Evolutionary conservation across 805 yeast genomes (phyloP), one percentile per base, ranked within the genome.

Genomic region (Zygosaccharomyces lentus): DNA sequence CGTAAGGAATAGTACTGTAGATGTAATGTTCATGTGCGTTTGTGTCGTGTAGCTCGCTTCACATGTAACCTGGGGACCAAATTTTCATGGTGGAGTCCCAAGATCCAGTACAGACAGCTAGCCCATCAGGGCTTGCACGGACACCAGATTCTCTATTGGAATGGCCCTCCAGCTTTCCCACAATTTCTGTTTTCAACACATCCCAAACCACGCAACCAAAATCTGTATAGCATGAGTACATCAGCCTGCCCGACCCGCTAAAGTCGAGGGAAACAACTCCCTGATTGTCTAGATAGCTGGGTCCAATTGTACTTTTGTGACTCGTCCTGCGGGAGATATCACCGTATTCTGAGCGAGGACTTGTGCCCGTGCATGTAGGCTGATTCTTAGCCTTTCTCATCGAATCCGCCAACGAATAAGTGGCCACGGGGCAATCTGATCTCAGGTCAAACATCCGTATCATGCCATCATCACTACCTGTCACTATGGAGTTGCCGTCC

Each of bases 161-260:
- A 55, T 86, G 93, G 0, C 85, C 87, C 24, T 80, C 81, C 42
- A 87, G 59, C 15, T 75, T 70, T 0, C 87, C 89, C 6, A 87
- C 77, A 12, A 84, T 67, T 45, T 78, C 80, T 10, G 79, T 80
- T 46, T 77, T 79, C 13, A 89, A 66, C 1, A 77, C 67, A 61
- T 89, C 97, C 93, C 95, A 86, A 2, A 84, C 73, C 15, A 83
- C 67, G 54, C 91, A 82, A 1, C 86, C 84, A 45, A 77, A 74
- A 47, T 88, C 93, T 0, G 88, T 78, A 60, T 86, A 86, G 43
- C 91, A 82, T 1, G 81, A 75, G 61, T 82, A 84, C 69, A 88
- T 65, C 19, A 87, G 62, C 37, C 96, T 67, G 0, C 96, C 95
- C 29, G 89, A 80, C 7, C 65, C 67, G 38, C 95, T 82, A 56